Conservation (phyloP, 2,329 filamentous ascomycete genomes). For the Hawksworthiomyces lignivorus region DNA sequence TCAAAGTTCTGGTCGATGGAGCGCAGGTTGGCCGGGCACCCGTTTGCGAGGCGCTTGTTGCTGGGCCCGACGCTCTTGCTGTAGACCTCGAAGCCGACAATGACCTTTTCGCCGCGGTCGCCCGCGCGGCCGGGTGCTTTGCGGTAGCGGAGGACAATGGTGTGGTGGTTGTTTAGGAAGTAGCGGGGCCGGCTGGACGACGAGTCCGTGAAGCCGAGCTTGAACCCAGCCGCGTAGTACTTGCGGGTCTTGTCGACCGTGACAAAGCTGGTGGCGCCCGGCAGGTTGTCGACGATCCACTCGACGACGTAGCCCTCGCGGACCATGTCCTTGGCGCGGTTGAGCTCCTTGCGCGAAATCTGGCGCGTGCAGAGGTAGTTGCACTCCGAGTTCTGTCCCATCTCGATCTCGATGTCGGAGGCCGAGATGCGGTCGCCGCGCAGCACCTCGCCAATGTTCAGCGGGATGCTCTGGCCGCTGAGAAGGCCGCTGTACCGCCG, state of each 20-base stretch:
- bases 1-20: conserved; percentile 58
- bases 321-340: conserved; percentile 63
- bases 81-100: conserved; percentile 87
- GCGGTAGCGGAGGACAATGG: conserved; percentile 73
- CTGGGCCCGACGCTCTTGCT: conserved; percentile 68
- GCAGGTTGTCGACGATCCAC: conserved; percentile 90
- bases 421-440: conserved; percentile 78
- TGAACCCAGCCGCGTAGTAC: conserved; percentile 87
- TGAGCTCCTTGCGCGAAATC: conserved; percentile 56
- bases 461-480: conserved; percentile 67
- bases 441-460: conserved; percentile 82
- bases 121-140: conserved; percentile 61
- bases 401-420: conserved; percentile 73
- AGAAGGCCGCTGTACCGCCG: conserved; percentile 59
- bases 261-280: conserved; percentile 81
- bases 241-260: conserved; percentile 77
- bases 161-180: conserved; percentile 83
- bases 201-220: conserved; percentile 69
- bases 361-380: conserved; percentile 64
- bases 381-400: conserved; percentile 69
- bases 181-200: conserved; percentile 53
- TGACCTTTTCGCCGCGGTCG: conserved; percentile 64
- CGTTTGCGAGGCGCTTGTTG: conserved; percentile 51
- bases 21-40: conserved; percentile 62
- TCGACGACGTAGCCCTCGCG: conserved; percentile 77